Conservation (phyloP, 2,329 filamentous ascomycete species). For the Calonectria fujianensis region DNA sequence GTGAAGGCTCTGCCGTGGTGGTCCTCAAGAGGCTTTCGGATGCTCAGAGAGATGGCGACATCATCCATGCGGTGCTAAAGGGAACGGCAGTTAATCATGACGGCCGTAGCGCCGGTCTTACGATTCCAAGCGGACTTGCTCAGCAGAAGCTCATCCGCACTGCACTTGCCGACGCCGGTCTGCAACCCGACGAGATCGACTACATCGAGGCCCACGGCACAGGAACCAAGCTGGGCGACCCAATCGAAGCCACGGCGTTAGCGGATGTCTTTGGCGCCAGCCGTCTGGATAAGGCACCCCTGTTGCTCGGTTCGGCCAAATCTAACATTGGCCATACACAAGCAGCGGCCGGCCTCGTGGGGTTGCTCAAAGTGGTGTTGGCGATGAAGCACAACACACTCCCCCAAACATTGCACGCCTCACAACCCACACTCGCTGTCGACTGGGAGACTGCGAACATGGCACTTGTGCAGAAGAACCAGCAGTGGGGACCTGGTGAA, state of each 20-base stretch:
- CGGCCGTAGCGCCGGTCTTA: background rate
- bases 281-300: background rate
- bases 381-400: background rate
- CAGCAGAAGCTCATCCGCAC: background rate
- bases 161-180: background rate
- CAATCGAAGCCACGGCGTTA: background rate
- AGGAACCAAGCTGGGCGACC: background rate
- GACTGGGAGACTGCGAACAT: conserved; percentile 5
- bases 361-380: background rate
- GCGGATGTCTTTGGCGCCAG: background rate
- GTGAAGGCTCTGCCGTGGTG: background rate
- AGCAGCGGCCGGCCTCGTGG: background rate
- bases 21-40: background rate
- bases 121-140: background rate
- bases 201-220: background rate
- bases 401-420: background rate
- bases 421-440: background rate
- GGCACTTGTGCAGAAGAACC: background rate
- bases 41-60: background rate
- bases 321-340: background rate
- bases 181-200: background rate
- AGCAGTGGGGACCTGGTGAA: background rate
- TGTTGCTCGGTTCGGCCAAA: background rate
- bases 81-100: conserved; percentile 3
- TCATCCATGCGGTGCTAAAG: background rate